Conservation (phyloP, 1,284 basidiomycete species). For the Apiotrichum brassicae region DNA sequence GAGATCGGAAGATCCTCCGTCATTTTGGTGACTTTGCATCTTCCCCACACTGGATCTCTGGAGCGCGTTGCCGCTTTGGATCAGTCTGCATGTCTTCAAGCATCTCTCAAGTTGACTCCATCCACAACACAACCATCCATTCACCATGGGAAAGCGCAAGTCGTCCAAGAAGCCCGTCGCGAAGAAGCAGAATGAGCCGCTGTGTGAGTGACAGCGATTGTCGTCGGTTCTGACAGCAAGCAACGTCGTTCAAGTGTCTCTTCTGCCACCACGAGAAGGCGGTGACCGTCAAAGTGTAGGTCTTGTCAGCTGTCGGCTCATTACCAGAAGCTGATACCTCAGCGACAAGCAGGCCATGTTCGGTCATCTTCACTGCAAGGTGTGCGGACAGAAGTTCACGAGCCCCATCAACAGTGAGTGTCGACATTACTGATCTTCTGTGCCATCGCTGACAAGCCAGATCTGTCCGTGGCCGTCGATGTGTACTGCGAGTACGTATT, state of each 20-base stretch:
- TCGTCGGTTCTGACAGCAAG: constrained; percentile 17
- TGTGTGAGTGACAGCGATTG: constrained; percentile 21
- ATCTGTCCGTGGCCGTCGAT: constrained; percentile 40
- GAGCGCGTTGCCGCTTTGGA: not conserved
- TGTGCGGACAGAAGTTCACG: constrained; percentile 37
- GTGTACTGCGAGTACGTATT: constrained; percentile 41
- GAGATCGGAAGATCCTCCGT: constrained; percentile 23
- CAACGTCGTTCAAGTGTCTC: constrained; percentile 45
- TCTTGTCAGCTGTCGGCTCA: too few species aligned
- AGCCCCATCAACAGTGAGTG: constrained; percentile 40
- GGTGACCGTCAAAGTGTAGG: constrained; percentile 38
- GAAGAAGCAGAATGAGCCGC: constrained; percentile 32
- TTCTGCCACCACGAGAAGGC: constrained; percentile 46
- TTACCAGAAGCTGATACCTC: constrained; percentile 3
- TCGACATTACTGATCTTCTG: not conserved
- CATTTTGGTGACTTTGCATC: not conserved
- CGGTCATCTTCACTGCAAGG: constrained; percentile 36
- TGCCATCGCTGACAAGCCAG: constrained; percentile 19
- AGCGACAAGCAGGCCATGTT: constrained; percentile 42
- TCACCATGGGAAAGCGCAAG: constrained; percentile 44
- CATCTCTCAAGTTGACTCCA: not conserved
- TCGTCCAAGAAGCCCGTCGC: constrained; percentile 39
- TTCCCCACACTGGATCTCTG: not conserved
- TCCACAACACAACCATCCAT: not conserved
- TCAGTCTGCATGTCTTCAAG: not conserved